Percentiles rank a stretch among this genome's conserved stretches.
phyloP scores from a whole-genome alignment of 2,329 filamentous ascomycete species.

The Remersonia thermophila region DNA sequence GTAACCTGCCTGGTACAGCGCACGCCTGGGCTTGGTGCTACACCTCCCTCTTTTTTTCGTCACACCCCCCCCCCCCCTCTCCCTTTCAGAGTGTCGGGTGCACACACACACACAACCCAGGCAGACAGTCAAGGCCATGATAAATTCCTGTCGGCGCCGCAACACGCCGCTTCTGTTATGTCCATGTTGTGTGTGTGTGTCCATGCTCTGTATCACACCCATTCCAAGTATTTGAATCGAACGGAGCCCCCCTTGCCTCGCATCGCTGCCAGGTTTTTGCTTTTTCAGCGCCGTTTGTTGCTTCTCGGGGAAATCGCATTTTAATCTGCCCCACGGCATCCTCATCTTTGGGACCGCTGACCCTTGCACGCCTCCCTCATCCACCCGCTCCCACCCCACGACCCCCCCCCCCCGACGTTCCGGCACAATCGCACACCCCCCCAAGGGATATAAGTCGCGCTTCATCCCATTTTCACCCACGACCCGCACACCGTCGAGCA shows the following conservation, averaged over 20 bases:
- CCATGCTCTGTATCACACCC: too few relatives aligned
- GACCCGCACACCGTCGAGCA: slow-evolving; percentile 3
- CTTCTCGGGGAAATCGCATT: slow-evolving; percentile 8
- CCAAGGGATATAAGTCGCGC: slow-evolving; percentile 3
- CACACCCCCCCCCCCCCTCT: too few relatives aligned
- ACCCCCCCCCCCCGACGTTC: neutral
- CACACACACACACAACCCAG: slow-evolving; percentile 2
- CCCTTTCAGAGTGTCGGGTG: slow-evolving; percentile 1
- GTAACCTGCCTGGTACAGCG: too few relatives aligned
- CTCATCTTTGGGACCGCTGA: slow-evolving; percentile 15
- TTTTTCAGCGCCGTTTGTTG: slow-evolving; percentile 11
- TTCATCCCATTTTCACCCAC: too few relatives aligned
- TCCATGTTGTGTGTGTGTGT: slow-evolving; percentile 2
- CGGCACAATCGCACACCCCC: slow-evolving; percentile 2
- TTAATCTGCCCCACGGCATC: slow-evolving; percentile 19
- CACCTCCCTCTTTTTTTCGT: too few relatives aligned
- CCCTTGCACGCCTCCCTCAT: slow-evolving; percentile 9
- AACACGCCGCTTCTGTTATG: slow-evolving; percentile 11
- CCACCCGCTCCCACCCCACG: neutral
- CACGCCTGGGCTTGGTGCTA: too few relatives aligned
- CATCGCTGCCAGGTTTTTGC: slow-evolving; percentile 2
- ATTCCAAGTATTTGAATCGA: too few relatives aligned
- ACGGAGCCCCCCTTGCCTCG: slow-evolving; percentile 6
- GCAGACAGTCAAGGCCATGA: neutral
- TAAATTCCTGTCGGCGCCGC: slow-evolving; percentile 9